Evolutionary conservation across 345 rosid genomes (phyloP).

Genomic region (Citrus sinensis): DVS_A1.0 CM039163.1:45376501-45377000

Average conservation of each 20-base stretch:
- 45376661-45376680: conserved; percentile 40
- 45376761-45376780: background rate
- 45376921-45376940: conserved; percentile 85
- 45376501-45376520: background rate
- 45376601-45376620: conserved; percentile 37
- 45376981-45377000: background rate
- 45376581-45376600: conserved; percentile 37
- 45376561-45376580: background rate
- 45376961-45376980: conserved; percentile 4
- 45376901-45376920: conserved; percentile 72
- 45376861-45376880: background rate
- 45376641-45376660: conserved; percentile 89
- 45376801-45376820: background rate
- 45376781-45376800: background rate
- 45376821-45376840: background rate
- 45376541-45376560: background rate
- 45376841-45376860: conserved; percentile 10
- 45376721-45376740: background rate
- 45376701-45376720: background rate
- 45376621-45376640: conserved; percentile 82
- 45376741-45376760: background rate
- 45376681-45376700: conserved; percentile 13
- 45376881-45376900: conserved; percentile 68
- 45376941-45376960: conserved; percentile 45
- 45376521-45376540: background rate